Percentiles rank a stretch among this genome's conserved stretches.
phyloP scores from a whole-genome alignment of 345 rosid genomes.

The Limnanthes douglasii region DNA sequence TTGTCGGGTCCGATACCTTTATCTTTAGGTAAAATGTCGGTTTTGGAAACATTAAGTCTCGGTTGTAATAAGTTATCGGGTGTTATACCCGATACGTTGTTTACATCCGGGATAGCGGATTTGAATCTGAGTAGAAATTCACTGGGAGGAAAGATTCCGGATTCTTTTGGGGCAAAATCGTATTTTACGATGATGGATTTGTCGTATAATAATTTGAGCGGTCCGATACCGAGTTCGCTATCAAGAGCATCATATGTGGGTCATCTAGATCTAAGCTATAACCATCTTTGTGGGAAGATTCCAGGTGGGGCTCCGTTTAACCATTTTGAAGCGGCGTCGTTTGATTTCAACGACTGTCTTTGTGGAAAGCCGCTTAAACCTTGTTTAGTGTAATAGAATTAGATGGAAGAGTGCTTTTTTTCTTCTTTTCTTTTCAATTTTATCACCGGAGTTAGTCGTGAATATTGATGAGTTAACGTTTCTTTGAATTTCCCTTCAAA shows the following conservation, averaged over 20 bases:
- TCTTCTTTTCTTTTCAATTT: too few relatives aligned
- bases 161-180: slow-evolving; percentile 56
- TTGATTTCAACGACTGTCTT: slow-evolving; percentile 52
- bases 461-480: too few relatives aligned
- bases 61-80: slow-evolving; percentile 57
- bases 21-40: slow-evolving; percentile 66
- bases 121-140: slow-evolving; percentile 55
- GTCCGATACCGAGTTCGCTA: slow-evolving; percentile 46
- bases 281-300: slow-evolving; percentile 71
- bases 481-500: too few relatives aligned
- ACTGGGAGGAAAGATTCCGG: slow-evolving; percentile 42
- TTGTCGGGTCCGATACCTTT: slow-evolving; percentile 50
- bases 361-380: slow-evolving; percentile 67
- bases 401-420: too few relatives aligned
- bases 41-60: slow-evolving; percentile 62
- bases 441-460: too few relatives aligned
- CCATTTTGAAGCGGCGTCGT: slow-evolving; percentile 75
- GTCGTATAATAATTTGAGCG: slow-evolving; percentile 43
- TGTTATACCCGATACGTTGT: slow-evolving; percentile 30
- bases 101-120: slow-evolving; percentile 40
- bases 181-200: slow-evolving; percentile 64
- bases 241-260: slow-evolving; percentile 53
- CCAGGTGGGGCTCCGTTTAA: slow-evolving; percentile 67
- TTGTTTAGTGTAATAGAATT: too few relatives aligned
- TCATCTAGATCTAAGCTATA: slow-evolving; percentile 78